Base-by-base conservation (phyloP, 768 basidiomycete species). In the Tephrocybe rancida region DNA sequence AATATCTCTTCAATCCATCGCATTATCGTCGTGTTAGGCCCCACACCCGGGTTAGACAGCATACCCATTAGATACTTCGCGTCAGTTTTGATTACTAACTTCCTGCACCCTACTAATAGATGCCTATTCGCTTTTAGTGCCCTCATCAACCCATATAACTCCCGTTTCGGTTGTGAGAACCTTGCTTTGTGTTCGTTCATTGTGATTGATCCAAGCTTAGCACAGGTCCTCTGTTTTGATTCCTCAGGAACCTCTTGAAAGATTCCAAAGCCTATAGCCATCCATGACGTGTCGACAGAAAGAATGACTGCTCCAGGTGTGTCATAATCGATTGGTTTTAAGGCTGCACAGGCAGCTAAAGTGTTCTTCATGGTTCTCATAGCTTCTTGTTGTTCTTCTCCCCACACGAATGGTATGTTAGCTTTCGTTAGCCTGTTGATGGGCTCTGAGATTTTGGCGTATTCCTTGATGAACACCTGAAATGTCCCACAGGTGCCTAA, bases 1-100 rank as follows among this genome's bases (percentile, higher is more conserved):
- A 70, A 60, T 13, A 80, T 76, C 0, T 58, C 67, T 0, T 67
- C 66, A 29, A 79, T 74, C 78, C 78, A 79, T 7, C 71, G 44
- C 38, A 78, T 79, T 2, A 76, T 66, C 0, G 68, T 55, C 2
- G 71, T 65, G 32, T 65, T 73, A 0, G 74, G 75, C 3, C 70
- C 66, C 0, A 73, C 54, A 22, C 74, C 71, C 0, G 72, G 74
- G 27, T 74, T 70, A 24, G 70, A 70, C 0, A 77, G 48, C 73
- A 76, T 77, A 0, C 69, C 69, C 32, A 67, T 67, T 14, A 73
- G 63, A 19, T 52, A 57, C 11, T 48, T 55, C 13, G 54, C 47
- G 16, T 55, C 54, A 1, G 48, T 41, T 19, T 74, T 70, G 0
- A 72, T 61, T 0, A 52, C 47, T 3, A 70, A 55, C 19, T 66